Evolutionary conservation across 805 yeast species (phyloP), one percentile per base, ranked within the genome.

Genomic region (Myxozyma vanderwaltii): DNA sequence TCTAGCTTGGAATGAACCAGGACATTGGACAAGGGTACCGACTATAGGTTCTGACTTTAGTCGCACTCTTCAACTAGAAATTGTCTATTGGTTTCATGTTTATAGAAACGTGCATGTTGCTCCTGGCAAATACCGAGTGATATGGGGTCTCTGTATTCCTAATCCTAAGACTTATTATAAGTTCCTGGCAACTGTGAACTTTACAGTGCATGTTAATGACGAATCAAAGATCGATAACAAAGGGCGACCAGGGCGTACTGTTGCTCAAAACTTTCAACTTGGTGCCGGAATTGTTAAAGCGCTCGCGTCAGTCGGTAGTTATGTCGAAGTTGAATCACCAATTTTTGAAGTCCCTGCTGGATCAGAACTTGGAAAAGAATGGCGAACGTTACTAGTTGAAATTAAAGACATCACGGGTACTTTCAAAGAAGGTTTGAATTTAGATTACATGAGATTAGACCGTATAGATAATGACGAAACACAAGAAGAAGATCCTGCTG

Each of bases 81-180:
- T 10, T 17, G 63, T 61, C 5, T 58, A 51, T 49, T 61, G 65
- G 65, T 31, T 61, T 21, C 65, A 61, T 46, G 49, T 58, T 15
- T 61, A 54, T 38, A 45, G 65, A 6, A 50, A 29, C 29, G 19
- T 61, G 19, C 51, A 43, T 23, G 52, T 61, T 17, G 57, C 63
- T 12, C 61, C 65, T 4, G 65, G 65, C 2, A 24, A 29, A 21
- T 61, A 54, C 38, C 43, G 63, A 38, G 41, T 56, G 2, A 23
- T 41, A 4, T 62, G 65, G 65, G 65, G 61, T 2, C 24, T 62
- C 26, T 38, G 49, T 8, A 46, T 62, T 7, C 46, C 35, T n/a
- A 19, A 3, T n/a, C n/a, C 12, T 17, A 24, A 7, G 1, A 21
- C 13, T 21, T 27, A 6, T n/a, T 21, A 10, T 17, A 23, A 33